Evolutionary conservation across 768 basidiomycete species (phyloP).

Genomic region (Psilocybe cubensis): DNA sequence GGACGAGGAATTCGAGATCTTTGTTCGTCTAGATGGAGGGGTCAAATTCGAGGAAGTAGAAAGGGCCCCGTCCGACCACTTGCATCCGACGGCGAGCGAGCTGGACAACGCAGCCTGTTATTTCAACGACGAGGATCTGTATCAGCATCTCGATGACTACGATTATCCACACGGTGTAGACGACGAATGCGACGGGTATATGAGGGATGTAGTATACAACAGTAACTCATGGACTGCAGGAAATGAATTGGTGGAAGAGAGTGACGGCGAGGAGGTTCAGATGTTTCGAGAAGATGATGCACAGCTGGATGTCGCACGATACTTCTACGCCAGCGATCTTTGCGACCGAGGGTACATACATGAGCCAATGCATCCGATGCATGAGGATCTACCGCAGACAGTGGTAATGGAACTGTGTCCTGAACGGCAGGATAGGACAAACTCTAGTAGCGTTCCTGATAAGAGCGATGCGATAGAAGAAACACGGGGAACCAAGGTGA

Average conservation of each 20-base stretch:
- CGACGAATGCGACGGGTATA: not conserved
- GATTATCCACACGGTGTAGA: not conserved
- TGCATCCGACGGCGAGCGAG: not conserved
- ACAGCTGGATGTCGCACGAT: not conserved
- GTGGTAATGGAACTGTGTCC: too few species aligned
- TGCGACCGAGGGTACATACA: not conserved
- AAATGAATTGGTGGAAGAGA: not conserved
- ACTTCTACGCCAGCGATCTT: not conserved
- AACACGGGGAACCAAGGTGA: too few species aligned
- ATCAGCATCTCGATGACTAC: not conserved
- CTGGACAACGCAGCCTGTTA: not conserved
- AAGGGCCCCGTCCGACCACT: not conserved
- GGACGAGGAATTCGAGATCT: conserved; percentile 9
- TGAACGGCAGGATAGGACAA: too few species aligned
- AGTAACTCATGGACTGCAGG: not conserved
- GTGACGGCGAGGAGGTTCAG: not conserved
- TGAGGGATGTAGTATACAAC: not conserved
- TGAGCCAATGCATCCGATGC: too few species aligned
- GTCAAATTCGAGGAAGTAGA: not conserved
- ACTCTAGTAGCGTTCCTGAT: too few species aligned
- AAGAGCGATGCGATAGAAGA: too few species aligned
- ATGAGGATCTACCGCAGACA: too few species aligned
- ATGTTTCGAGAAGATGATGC: not conserved
- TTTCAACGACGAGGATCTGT: conserved; percentile 11
- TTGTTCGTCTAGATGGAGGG: not conserved